These are phyloP conservation scores for Cornus controversa DNA, from an alignment of 148 eudicot genomes.

Conservation along the genomic window DNA sequence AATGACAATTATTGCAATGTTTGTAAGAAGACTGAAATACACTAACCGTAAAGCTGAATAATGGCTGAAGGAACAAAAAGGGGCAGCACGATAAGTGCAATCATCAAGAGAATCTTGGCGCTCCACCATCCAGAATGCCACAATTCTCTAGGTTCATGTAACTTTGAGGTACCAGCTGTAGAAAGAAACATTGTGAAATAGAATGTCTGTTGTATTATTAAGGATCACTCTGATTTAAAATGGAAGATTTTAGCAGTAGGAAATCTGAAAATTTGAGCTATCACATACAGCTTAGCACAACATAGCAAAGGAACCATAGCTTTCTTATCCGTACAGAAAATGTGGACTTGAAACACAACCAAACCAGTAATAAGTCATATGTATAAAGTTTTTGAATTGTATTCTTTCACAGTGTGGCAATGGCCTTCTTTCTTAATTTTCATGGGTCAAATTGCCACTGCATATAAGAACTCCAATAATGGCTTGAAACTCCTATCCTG, in stretches of 20 bases:
- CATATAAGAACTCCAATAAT: neutral
- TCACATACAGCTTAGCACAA: neutral
- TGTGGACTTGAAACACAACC: no score
- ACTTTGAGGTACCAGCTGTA: conserved; percentile 54
- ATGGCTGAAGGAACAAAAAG: conserved; percentile 52
- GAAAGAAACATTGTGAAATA: conserved; percentile 68
- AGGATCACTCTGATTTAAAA: conserved; percentile 19
- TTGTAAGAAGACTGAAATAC: neutral
- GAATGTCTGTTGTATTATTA: conserved; percentile 49
- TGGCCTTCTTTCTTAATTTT: neutral
- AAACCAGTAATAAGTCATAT: no score
- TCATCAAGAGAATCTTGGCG: conserved; percentile 45
- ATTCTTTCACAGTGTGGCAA: no score
- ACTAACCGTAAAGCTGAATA: conserved; percentile 64
- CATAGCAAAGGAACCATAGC: neutral
- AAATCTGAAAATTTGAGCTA: neutral
- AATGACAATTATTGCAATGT: neutral
- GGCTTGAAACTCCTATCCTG: neutral
- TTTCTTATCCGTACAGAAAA: neutral
- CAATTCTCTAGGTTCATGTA: conserved; percentile 38
- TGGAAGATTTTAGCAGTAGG: neutral
- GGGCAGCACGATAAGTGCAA: conserved; percentile 40
- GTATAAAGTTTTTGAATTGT: no score
- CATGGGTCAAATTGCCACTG: neutral
- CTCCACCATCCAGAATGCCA: conserved; percentile 77